These are phyloP conservation scores for Porphyrellus cyaneotinctus DNA, from an alignment of 768 basidiomycete genomes.

Conservation along the genomic window DNA sequence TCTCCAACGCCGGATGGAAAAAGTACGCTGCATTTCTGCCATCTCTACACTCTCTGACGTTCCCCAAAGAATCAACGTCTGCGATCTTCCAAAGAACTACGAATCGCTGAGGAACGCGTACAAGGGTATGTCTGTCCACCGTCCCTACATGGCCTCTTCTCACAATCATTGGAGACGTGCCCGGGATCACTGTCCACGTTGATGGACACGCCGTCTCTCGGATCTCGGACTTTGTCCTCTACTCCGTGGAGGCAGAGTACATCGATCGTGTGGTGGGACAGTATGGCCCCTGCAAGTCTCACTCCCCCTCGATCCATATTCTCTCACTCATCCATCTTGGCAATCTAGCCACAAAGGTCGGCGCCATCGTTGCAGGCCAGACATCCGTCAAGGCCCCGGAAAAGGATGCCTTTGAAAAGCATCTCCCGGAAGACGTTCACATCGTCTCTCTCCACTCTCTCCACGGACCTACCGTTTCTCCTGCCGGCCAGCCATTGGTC, in stretches of 20 bases:
- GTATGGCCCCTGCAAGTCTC: constrained; percentile 82
- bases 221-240: constrained; percentile 89
- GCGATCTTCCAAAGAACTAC: constrained; percentile 75
- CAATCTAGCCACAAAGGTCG: constrained; percentile 76
- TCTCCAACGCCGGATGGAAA: constrained; percentile 83
- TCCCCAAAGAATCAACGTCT: constrained; percentile 73
- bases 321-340: not conserved
- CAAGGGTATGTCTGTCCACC: constrained; percentile 40
- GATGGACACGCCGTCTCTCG: constrained; percentile 89
- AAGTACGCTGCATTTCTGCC: constrained; percentile 43
- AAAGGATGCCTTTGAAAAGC: constrained; percentile 79
- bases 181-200: constrained; percentile 62
- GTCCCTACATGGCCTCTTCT: constrained; percentile 1
- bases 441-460: constrained; percentile 94
- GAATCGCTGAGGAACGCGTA: constrained; percentile 59
- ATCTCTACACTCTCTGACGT: not conserved
- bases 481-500: constrained; percentile 88
- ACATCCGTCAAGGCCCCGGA: constrained; percentile 98
- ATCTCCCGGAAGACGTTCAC: constrained; percentile 80
- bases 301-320: not conserved
- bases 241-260: constrained; percentile 90
- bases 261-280: constrained; percentile 79
- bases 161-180: constrained; percentile 38
- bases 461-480: constrained; percentile 88
- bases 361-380: constrained; percentile 91